Percentiles rank a stretch among this genome's conserved stretches.
Conservation (phyloP, 148 eudicot genomes). For the Agrostemma githago region DNA sequence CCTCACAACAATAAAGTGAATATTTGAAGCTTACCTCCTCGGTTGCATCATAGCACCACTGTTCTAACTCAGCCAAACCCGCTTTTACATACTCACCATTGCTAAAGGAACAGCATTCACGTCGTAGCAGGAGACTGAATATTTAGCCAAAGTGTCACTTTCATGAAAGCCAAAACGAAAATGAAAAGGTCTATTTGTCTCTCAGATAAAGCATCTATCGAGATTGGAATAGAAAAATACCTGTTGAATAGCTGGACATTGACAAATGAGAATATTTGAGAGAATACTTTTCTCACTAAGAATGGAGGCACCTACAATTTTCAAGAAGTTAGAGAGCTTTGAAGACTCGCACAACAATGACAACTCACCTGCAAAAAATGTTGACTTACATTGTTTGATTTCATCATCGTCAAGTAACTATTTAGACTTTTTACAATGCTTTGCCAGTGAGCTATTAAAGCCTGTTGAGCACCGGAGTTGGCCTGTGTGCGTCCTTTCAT, state of each 20-base stretch:
- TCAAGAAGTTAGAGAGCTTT: slow-evolving; percentile 15
- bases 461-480: slow-evolving; percentile 88
- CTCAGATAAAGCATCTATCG: background rate
- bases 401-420: slow-evolving; percentile 70
- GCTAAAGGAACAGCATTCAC: slow-evolving; percentile 98
- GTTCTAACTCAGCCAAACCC: slow-evolving; percentile 93
- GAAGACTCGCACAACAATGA: background rate
- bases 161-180: background rate
- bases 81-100: slow-evolving; percentile 95
- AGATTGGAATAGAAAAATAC: slow-evolving; percentile 22
- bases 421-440: slow-evolving; percentile 84
- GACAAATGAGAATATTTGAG: slow-evolving; percentile 88
- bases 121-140: slow-evolving; percentile 84
- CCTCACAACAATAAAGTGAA: background rate
- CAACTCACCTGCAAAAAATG: background rate
- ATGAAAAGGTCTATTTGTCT: background rate
- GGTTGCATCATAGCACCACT: slow-evolving; percentile 80
- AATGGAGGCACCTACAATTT: slow-evolving; percentile 71
- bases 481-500: slow-evolving; percentile 89
- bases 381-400: slow-evolving; percentile 70
- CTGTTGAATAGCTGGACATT: slow-evolving; percentile 98
- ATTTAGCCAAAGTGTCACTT: slow-evolving; percentile 12
- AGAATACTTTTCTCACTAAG: slow-evolving; percentile 74
- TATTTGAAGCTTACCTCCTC: slow-evolving; percentile 61
- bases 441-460: slow-evolving; percentile 95